phyloP scores from a whole-genome alignment of 345 rosid species.

The Sonneratia alba region DNA sequence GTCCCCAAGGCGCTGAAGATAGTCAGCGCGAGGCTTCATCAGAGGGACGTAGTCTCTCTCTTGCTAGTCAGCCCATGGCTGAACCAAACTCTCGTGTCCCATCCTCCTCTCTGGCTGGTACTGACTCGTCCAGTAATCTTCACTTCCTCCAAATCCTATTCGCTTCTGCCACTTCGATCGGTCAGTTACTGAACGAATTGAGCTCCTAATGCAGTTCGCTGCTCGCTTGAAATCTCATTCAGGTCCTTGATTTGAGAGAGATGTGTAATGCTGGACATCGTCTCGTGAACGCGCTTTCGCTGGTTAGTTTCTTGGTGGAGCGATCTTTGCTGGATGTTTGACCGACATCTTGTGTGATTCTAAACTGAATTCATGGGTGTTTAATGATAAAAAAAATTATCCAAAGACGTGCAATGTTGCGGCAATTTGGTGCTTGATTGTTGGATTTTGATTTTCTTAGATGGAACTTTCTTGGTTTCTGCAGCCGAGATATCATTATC shows the following conservation, averaged over 20 bases:
- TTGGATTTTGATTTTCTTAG: background rate
- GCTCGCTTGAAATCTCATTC: conserved; percentile 10
- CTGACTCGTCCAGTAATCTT: background rate
- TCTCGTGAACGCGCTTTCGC: conserved; percentile 60
- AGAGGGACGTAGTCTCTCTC: conserved; percentile 57
- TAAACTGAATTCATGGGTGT: background rate
- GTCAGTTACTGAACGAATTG: background rate
- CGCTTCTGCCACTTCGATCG: background rate
- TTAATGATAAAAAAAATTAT: too few relatives aligned
- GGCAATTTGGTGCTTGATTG: background rate
- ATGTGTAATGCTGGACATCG: conserved; percentile 63
- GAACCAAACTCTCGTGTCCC: conserved; percentile 47
- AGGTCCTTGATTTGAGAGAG: conserved; percentile 77
- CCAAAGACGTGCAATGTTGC: background rate
- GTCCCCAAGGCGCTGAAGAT: conserved; percentile 61
- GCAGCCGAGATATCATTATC: conserved; percentile 60
- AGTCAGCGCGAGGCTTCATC: conserved; percentile 57
- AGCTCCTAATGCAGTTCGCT: conserved; percentile 15
- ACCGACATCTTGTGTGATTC: background rate
- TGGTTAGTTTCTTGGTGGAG: conserved; percentile 28
- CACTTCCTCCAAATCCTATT: background rate
- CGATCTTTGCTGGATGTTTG: background rate
- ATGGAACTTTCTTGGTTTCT: conserved; percentile 13
- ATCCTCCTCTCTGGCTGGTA: conserved; percentile 69
- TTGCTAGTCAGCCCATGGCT: conserved; percentile 68